Evolutionary conservation across 371 early-diverging fungal genomes (phyloP).

Genomic region (Rhizopus arrhizus): DNA sequence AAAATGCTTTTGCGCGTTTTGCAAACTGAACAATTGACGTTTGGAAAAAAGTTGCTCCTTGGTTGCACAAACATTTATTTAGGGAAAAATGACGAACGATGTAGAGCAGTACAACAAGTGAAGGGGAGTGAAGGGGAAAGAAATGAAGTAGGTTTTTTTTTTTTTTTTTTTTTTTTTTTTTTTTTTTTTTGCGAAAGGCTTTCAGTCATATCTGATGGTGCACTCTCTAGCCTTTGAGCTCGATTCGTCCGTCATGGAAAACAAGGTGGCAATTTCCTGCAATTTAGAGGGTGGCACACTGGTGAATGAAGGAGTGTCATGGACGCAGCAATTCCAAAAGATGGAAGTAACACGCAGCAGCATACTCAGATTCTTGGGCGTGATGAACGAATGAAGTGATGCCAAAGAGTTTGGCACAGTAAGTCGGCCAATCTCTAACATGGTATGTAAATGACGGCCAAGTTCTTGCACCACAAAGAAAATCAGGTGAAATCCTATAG

Average conservation of each 20-base stretch:
- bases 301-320: not conserved
- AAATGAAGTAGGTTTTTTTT: not conserved
- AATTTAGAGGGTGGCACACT: too few relatives aligned
- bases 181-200: not conserved
- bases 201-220: conserved; percentile 4
- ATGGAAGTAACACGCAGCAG: too few relatives aligned
- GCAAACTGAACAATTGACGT: conserved; percentile 5
- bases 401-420: not conserved
- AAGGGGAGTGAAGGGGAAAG: conserved; percentile 8
- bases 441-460: conserved; percentile 23
- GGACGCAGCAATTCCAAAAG: not conserved
- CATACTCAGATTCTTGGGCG: too few relatives aligned
- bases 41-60: too few relatives aligned
- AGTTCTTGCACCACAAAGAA: conserved; percentile 33
- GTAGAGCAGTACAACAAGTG: conserved; percentile 10
- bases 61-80: conserved; percentile 2
- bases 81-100: conserved; percentile 1
- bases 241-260: conserved; percentile 7
- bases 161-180: too few relatives aligned
- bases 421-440: conserved; percentile 11
- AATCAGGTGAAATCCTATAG: conserved; percentile 1
- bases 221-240: conserved; percentile 8
- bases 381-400: too few relatives aligned
- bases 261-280: not conserved
- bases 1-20: conserved; percentile 8